A percentile compares a stretch with the other conserved stretches of the same genome.
phyloP scores from a whole-genome alignment of 1,284 basidiomycete genomes.

The Sphagnurus paluster region DNA sequence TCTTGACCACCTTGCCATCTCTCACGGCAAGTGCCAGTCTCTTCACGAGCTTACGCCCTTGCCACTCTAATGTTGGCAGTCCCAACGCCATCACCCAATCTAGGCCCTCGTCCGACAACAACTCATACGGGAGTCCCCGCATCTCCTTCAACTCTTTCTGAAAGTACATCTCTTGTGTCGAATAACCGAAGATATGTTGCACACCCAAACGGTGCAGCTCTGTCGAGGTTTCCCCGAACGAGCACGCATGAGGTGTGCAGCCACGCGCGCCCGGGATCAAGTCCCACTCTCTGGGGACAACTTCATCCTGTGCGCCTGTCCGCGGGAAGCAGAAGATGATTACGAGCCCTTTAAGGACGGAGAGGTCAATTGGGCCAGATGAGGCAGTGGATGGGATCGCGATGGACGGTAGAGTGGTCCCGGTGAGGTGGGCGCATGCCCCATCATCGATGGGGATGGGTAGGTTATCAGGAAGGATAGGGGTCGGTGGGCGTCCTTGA shows the following conservation, averaged over 20 bases:
- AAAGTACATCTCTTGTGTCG: conserved; percentile 20
- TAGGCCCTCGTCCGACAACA: conserved; percentile 21
- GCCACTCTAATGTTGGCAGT: conserved; percentile 21
- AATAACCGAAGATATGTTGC: conserved; percentile 21
- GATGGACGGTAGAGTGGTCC: conserved; percentile 14
- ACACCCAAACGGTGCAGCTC: conserved; percentile 19
- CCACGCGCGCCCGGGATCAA: conserved; percentile 23
- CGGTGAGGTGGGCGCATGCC: conserved; percentile 19
- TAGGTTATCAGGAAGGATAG: conserved; percentile 14
- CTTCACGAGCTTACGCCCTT: conserved; percentile 18
- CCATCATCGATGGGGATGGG: conserved; percentile 21
- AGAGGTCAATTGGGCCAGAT: conserved; percentile 14
- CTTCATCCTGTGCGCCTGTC: conserved; percentile 18
- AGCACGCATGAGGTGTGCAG: conserved; percentile 23
- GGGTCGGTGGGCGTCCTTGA: no score
- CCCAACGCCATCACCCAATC: conserved; percentile 14
- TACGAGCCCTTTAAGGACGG: conserved; percentile 16
- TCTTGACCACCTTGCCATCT: conserved; percentile 18
- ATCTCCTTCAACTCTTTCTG: conserved; percentile 21
- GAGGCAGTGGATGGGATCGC: conserved; percentile 17
- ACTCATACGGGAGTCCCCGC: conserved; percentile 19
- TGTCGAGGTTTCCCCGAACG: conserved; percentile 19
- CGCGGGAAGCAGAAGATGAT: conserved; percentile 23
- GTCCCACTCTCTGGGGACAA: conserved; percentile 19
- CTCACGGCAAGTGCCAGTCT: conserved; percentile 17